Evolutionary conservation across 2,329 filamentous ascomycete genomes (phyloP).

Genomic region (Fusarium nodosum): DNA sequence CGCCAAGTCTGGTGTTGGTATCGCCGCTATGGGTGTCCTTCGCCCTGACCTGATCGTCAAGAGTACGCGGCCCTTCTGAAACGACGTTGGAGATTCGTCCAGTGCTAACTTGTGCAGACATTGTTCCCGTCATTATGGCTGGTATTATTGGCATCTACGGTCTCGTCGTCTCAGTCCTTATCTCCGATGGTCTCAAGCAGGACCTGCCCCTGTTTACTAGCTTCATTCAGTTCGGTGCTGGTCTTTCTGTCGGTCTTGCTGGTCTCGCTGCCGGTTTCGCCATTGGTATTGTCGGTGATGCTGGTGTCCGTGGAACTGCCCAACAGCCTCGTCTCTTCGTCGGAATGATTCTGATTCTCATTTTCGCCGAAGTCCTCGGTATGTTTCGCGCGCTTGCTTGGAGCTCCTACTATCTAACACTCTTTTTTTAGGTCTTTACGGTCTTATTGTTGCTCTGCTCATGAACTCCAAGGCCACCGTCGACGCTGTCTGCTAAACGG

Average conservation of each 20-base stretch:
- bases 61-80: slow-evolving; percentile 74
- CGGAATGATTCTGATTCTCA: slow-evolving; percentile 98
- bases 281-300: slow-evolving; percentile 89
- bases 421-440: slow-evolving; percentile 84
- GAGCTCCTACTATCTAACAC: slow-evolving; percentile 42
- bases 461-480: slow-evolving; percentile 95
- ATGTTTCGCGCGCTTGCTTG: slow-evolving; percentile 55
- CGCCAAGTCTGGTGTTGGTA: slow-evolving; percentile 98
- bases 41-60: slow-evolving; percentile 98
- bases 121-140: slow-evolving; percentile 99
- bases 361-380: slow-evolving; percentile 99
- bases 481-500: slow-evolving; percentile 67
- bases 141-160: slow-evolving; percentile 99
- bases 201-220: slow-evolving; percentile 81
- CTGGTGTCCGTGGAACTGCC: slow-evolving; percentile 87
- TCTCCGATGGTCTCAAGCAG: slow-evolving; percentile 83
- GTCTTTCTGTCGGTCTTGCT: slow-evolving; percentile 83
- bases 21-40: slow-evolving; percentile 97
- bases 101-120: slow-evolving; percentile 72
- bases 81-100: neutral
- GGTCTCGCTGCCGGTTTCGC: slow-evolving; percentile 88
- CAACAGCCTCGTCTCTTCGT: slow-evolving; percentile 91
- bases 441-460: slow-evolving; percentile 96
- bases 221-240: slow-evolving; percentile 88
- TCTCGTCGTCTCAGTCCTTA: slow-evolving; percentile 87